phyloP scores from a whole-genome alignment of 108 stramenopile species.

The Ochromonas danica region DNA sequence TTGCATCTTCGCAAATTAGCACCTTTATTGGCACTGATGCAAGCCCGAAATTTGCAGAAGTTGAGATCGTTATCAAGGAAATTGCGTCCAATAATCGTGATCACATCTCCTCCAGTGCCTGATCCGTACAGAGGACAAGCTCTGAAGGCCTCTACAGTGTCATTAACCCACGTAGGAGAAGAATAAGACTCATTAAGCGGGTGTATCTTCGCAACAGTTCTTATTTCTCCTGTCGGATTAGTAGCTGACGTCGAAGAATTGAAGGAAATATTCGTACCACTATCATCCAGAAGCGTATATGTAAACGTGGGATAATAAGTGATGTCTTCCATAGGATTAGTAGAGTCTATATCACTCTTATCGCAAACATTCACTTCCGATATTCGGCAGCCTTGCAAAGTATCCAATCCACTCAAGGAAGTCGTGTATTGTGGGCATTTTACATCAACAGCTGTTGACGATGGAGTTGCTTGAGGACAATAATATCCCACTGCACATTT shows the following conservation, averaged over 20 bases:
- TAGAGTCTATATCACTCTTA: slow-evolving; percentile 50
- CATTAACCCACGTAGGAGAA: slow-evolving; percentile 62
- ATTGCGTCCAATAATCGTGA: slow-evolving; percentile 72
- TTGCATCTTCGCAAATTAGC: slow-evolving; percentile 31
- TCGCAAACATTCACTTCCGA: slow-evolving; percentile 69
- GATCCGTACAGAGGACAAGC: slow-evolving; percentile 64
- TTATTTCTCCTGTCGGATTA: slow-evolving; percentile 58
- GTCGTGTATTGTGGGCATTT: slow-evolving; percentile 68
- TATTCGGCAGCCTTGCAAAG: slow-evolving; percentile 57
- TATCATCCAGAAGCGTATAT: slow-evolving; percentile 57
- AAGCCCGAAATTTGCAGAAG: slow-evolving; percentile 59
- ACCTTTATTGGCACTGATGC: slow-evolving; percentile 39
- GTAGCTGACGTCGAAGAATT: slow-evolving; percentile 40
- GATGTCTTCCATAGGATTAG: slow-evolving; percentile 55
- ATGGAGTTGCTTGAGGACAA: slow-evolving; percentile 66
- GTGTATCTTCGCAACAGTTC: slow-evolving; percentile 62
- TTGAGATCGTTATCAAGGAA: slow-evolving; percentile 57
- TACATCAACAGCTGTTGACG: slow-evolving; percentile 39
- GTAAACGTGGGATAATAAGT: slow-evolving; percentile 61
- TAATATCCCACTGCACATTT: slow-evolving; percentile 68
- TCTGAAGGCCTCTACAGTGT: slow-evolving; percentile 70
- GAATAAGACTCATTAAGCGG: slow-evolving; percentile 58
- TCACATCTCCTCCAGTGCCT: slow-evolving; percentile 26
- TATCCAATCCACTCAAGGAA: slow-evolving; percentile 52
- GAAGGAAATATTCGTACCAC: slow-evolving; percentile 4